Base-by-base conservation (phyloP, 2,329 filamentous ascomycete genomes). In the Sclerotinia borealis region DNA sequence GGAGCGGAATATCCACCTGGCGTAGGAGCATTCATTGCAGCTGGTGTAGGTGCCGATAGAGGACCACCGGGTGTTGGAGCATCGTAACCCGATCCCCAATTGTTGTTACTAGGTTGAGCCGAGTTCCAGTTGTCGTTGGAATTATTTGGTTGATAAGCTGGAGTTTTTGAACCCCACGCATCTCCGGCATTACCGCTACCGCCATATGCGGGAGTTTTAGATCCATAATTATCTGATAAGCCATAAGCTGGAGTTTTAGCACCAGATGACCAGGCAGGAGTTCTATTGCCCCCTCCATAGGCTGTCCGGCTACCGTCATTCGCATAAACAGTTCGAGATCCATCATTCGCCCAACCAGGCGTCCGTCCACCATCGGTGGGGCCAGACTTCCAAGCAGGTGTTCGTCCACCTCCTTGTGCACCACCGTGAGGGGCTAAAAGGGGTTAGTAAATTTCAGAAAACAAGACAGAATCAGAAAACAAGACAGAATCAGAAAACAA, bases 191-290 rank as follows among this genome's bases (percentile, higher is more conserved):
- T 80, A 8, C 89, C 86, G 58, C 79, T 79, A 59, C 80, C 83
- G 71, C 81, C 83, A 59, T 90, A 92, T 1, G 85, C 87, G 3
- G 92, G 92, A 1, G 92, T 96, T 75, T 93, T 91, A 36, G 88
- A 89, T 9, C 88, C 88, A 71, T 89, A 90, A 25, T 81, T 80
- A 71, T 88, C 84, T 79, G 25, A 72, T 25, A 74, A 72, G 25
- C 72, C 72, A 66, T 80, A 80, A 2, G 85, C 85, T 61, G 90
- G 79, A 1, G 90, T 93, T 74, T 89, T 88, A 61, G 88, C 85
- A 59, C 89, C 90, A 2, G 91, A 89, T 64, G 88, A 87, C 90
- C 90, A 93, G 6, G 88, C 89, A 9, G 89, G 89, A 1, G 89
- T 92, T 60, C 90, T 85, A 54, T 83, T 83, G 36, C 87, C 86